Percentiles rank a stretch among this genome's conserved stretches.
phyloP scores from a whole-genome alignment of 495 filamentous ascomycete species.

The Apiosordaria backusii region DNA sequence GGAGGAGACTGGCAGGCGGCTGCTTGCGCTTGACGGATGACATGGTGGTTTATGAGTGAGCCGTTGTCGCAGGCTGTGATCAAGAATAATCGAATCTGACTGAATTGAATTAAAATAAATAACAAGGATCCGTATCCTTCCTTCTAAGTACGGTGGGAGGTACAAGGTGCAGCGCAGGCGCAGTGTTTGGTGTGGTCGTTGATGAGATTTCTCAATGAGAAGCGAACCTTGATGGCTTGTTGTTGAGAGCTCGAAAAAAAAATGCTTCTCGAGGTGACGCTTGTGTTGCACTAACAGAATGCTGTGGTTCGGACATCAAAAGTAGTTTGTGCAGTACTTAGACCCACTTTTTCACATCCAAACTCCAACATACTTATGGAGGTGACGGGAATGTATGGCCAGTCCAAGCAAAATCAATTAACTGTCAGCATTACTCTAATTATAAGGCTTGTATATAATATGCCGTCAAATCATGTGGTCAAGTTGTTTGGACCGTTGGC shows the following conservation, averaged over 20 bases:
- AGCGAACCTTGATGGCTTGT: neutral
- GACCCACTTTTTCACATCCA: conserved; percentile 11
- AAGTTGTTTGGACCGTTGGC: too few relatives aligned
- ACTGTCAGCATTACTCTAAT: too few relatives aligned
- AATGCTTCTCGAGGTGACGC: neutral
- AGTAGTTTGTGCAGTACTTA: neutral
- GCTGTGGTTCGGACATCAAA: neutral
- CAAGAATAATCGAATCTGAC: neutral
- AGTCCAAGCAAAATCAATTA: too few relatives aligned
- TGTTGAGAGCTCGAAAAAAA: neutral
- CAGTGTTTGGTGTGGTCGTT: neutral
- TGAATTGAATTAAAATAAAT: neutral
- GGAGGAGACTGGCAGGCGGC: conserved; percentile 33
- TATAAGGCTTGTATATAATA: too few relatives aligned
- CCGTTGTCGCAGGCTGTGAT: neutral
- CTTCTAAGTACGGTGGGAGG: neutral
- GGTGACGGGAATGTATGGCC: too few relatives aligned
- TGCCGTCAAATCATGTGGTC: too few relatives aligned
- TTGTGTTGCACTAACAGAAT: conserved; percentile 5
- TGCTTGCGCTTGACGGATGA: conserved; percentile 32
- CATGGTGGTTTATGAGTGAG: conserved; percentile 20
- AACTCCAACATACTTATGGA: too few relatives aligned
- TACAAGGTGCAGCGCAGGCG: neutral
- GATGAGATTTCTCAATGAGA: neutral
- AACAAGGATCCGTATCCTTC: neutral